Percentiles rank a stretch among this genome's conserved stretches.
Evolutionary conservation across 2,329 filamentous ascomycete species (phyloP).

Genomic region (Apiospora kogelbergensis): DNA sequence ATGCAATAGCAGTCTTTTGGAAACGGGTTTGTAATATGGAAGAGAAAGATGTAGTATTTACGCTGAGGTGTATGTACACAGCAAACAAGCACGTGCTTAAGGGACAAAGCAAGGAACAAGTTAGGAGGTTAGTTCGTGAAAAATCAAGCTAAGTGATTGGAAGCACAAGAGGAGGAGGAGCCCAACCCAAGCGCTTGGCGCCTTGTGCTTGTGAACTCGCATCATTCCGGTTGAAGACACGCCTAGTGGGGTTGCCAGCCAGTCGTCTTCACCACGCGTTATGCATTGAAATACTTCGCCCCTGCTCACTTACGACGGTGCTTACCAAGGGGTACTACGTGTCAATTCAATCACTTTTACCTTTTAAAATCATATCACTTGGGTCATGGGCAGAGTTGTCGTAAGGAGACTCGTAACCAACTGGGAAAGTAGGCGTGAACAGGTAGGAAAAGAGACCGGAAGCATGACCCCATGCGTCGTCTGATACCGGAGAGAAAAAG

Average conservation of each 20-base stretch:
- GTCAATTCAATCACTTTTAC: background rate
- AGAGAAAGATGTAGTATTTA: background rate
- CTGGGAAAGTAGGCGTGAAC: background rate
- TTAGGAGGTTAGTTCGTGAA: background rate
- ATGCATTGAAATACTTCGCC: background rate
- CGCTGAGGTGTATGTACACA: background rate
- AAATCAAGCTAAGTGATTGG: background rate
- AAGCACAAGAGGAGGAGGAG: background rate
- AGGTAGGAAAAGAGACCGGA: background rate
- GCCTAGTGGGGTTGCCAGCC: background rate
- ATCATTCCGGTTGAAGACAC: background rate
- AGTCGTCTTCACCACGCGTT: background rate
- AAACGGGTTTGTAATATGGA: background rate
- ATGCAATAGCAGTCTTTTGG: background rate
- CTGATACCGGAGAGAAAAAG: background rate
- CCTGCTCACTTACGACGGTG: background rate
- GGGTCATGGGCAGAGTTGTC: background rate
- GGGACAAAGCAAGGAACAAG: background rate
- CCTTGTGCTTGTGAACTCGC: background rate
- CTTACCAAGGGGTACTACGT: background rate
- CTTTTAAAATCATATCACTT: background rate
- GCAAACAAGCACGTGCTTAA: background rate
- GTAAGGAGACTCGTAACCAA: background rate
- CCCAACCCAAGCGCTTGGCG: background rate
- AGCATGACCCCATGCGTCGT: constrained; percentile 14